Base-by-base conservation (phyloP, 164 flowering plant genomes). In the Magnolia officinalis region DNA sequence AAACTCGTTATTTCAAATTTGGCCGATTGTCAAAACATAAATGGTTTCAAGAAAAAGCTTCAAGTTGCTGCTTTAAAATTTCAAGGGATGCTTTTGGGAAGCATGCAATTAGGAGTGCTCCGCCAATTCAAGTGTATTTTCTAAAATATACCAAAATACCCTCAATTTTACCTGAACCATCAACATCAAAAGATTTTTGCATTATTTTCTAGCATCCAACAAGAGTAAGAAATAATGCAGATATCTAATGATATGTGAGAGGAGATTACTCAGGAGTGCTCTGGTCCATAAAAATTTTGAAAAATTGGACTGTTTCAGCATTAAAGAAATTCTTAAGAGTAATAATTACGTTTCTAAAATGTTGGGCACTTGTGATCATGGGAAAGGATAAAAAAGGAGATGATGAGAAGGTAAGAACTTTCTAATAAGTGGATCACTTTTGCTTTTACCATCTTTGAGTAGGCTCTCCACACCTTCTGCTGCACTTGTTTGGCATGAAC, bases 391-490 rank as follows among this genome's bases (percentile, higher is more conserved):
- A 37, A 37, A 37, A 37, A 37, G 45, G 45, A 68, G 51, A 31
- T 29, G 51, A 31, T 29, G 45, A 2, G 29, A 31, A 68, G 51
- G 13, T 31, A 68, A 5, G 1, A 13, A 29, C 50, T 68, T 65
- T 1, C 21, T 6, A 10, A 16, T 16, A 55, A 55, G 61, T 6
- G 20, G 31, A 26, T 10, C 26, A 6, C n/a, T 29, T 68, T 68
- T 68, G 58, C 64, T 67, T 45, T 80, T 89, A 96, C 99, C 99
- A 96, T 90, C 98, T 87, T 74, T 96, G 99, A 72, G 97, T 86
- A 51, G 99, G 97, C 81, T 93, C 89, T 76, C 96, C 98, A 84
- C 99, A 96, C 37, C 98, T 98, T 10, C 89, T 90, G 81, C 65
- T 49, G 87, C 99, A 96, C 83, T 96, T 94, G 83, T 92, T 78